phyloP scores from a whole-genome alignment of 768 basidiomycete genomes.

The Lanmaoa rubissima region DNA sequence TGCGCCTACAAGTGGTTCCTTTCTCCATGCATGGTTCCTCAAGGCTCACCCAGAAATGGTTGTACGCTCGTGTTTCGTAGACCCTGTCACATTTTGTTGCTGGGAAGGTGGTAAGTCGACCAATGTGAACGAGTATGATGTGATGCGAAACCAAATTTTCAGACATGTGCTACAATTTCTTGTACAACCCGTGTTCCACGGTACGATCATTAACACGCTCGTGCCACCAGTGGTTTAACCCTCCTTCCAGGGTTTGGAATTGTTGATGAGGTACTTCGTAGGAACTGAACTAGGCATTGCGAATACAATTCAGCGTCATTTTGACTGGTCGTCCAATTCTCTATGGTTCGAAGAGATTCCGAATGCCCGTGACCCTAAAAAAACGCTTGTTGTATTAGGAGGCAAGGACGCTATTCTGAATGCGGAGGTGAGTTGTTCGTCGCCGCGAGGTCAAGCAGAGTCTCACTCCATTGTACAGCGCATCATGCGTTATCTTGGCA shows the following conservation, averaged over 20 bases:
- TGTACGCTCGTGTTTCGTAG: constrained; percentile 81
- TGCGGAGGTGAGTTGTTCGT: constrained; percentile 48
- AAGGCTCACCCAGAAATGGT: constrained; percentile 72
- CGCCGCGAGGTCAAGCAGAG: background rate
- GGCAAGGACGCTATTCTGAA: constrained; percentile 79
- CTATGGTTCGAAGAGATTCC: constrained; percentile 92
- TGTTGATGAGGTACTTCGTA: constrained; percentile 86
- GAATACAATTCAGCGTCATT: constrained; percentile 78
- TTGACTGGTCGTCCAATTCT: constrained; percentile 85
- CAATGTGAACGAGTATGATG: background rate
- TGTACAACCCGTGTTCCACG: constrained; percentile 67
- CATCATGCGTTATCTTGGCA: constrained; percentile 68
- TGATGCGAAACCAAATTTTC: background rate
- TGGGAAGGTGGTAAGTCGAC: constrained; percentile 83
- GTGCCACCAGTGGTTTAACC: constrained; percentile 1
- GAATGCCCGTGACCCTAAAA: constrained; percentile 62
- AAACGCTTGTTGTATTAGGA: constrained; percentile 76
- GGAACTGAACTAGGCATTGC: constrained; percentile 85
- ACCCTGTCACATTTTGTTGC: constrained; percentile 86
- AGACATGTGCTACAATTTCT: constrained; percentile 92
- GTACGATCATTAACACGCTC: constrained; percentile 36
- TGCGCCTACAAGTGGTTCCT: constrained; percentile 57
- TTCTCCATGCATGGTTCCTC: constrained; percentile 86
- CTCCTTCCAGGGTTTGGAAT: constrained; percentile 60
- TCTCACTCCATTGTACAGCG: constrained; percentile 42